Conservation (phyloP, 306 rosid species). For the Gillenia trifoliata region DNA sequence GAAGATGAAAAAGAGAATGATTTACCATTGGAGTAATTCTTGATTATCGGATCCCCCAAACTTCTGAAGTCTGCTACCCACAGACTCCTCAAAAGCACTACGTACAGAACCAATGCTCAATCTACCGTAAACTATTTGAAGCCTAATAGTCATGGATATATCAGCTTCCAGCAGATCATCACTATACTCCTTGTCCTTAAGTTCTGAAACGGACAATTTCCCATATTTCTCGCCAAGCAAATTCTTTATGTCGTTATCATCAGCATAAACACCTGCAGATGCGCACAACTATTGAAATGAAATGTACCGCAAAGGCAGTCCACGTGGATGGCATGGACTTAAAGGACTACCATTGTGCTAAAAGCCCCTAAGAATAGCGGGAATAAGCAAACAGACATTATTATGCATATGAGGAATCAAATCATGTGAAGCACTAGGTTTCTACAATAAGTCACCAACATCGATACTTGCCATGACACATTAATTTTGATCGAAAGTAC, state of each 20-base stretch:
- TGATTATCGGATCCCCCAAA: constrained; percentile 64
- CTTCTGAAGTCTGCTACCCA: constrained; percentile 69
- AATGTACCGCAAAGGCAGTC: not conserved
- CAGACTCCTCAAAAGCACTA: constrained; percentile 81
- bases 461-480: not conserved
- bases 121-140: constrained; percentile 75
- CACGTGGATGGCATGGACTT: not conserved
- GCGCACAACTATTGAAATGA: not conserved
- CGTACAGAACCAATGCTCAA: constrained; percentile 86
- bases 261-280: constrained; percentile 76
- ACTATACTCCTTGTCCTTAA: constrained; percentile 50
- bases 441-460: not conserved
- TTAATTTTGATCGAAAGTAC: not conserved
- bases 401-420: not conserved
- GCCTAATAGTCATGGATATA: constrained; percentile 71
- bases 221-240: constrained; percentile 53
- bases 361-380: not conserved
- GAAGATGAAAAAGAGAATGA: constrained; percentile 1
- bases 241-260: constrained; percentile 47
- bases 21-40: constrained; percentile 81
- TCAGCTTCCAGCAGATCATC: constrained; percentile 70
- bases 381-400: not conserved
- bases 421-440: not conserved
- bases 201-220: constrained; percentile 43
- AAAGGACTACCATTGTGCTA: not conserved